Conservation (phyloP, 305 asterid species). For the Coffea humblotiana region DNA sequence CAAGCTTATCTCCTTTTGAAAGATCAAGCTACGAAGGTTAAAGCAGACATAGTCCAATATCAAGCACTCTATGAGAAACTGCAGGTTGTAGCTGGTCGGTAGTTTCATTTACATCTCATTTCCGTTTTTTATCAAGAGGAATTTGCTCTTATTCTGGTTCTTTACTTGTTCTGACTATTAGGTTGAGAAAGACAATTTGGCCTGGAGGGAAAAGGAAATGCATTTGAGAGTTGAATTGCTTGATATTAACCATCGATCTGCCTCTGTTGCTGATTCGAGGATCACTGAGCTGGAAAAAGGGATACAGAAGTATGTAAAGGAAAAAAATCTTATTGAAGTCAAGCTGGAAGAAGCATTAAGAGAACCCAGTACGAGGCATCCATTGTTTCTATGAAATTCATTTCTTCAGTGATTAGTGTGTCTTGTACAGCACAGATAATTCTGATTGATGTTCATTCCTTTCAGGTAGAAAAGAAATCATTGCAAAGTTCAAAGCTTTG, state of each 20-base stretch:
- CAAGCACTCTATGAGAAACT: conserved; percentile 80
- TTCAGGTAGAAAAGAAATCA: conserved; percentile 90
- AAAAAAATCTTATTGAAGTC: conserved; percentile 51
- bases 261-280: conserved; percentile 71
- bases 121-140: conserved; percentile 19
- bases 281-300: conserved; percentile 68
- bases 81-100: conserved; percentile 66
- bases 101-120: conserved; percentile 30
- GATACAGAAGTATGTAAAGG: conserved; percentile 53
- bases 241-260: conserved; percentile 75
- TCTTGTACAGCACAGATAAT: conserved; percentile 4
- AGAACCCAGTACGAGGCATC: conserved; percentile 67
- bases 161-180: conserved; percentile 28
- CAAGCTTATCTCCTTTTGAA: conserved; percentile 65
- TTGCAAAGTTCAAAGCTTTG: conserved; percentile 72
- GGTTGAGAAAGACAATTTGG: conserved; percentile 84
- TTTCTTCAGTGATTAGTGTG: background rate
- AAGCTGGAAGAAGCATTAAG: conserved; percentile 75
- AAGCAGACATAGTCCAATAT: conserved; percentile 63
- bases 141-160: conserved; percentile 24
- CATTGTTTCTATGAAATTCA: conserved; percentile 2
- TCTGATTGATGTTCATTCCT: conserved; percentile 19
- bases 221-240: conserved; percentile 71
- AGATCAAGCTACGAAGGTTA: conserved; percentile 81
- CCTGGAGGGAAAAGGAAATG: conserved; percentile 84